Base-by-base conservation (phyloP, 805 yeast genomes). In the Kazachstania viticola region DNA sequence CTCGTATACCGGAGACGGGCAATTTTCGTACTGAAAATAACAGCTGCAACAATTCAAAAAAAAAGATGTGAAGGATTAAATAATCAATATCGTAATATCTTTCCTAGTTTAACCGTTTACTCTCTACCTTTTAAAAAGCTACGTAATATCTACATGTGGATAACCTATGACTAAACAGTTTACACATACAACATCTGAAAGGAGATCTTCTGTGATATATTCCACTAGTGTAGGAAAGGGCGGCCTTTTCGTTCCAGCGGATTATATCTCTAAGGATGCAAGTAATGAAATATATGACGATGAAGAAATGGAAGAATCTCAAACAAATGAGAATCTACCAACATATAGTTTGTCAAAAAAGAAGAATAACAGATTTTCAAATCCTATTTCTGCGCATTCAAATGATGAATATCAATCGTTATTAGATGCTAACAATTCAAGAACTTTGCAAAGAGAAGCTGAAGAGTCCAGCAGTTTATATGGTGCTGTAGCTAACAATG, bases 221-320 rank as follows among this genome's bases (percentile, higher is more conserved):
- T 55, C 60, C 4, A 48, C 51, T 5, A 49, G 56, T 41, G 43
- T 37, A 13, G 58, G 56, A n/a, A 55, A 53, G 32, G 50, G 49
- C 11, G 58, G 58, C 8, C 34, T 55, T 12, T 52, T 42, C 29
- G 40, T 44, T 9, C 57, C 60, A 3, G 39, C 48, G 3, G 60
- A 55, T 35, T 54, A 49, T 30, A 45, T 50, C 24, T 36, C 32
- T 5, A 32, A 28, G 4, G 40, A 36, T 14, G 30, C 35, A 11
- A 33, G 23, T 15, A 39, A 38, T 17, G 37, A 39, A 17, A 44
- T 41, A n/a, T 32, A 25, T 14, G 36, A 32, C 11, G 37, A 36
- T 15, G 25, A 18, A 17, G 39, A 26, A 12, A 30, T 33, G n/a
- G 35, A 28, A 5, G 31, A 25, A 9, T 36, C 30, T 12, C 27